Percentiles rank a stretch among this genome's conserved stretches.
phyloP scores from a whole-genome alignment of 441 rosid genomes.

The Mallotus japonicus region DNA sequence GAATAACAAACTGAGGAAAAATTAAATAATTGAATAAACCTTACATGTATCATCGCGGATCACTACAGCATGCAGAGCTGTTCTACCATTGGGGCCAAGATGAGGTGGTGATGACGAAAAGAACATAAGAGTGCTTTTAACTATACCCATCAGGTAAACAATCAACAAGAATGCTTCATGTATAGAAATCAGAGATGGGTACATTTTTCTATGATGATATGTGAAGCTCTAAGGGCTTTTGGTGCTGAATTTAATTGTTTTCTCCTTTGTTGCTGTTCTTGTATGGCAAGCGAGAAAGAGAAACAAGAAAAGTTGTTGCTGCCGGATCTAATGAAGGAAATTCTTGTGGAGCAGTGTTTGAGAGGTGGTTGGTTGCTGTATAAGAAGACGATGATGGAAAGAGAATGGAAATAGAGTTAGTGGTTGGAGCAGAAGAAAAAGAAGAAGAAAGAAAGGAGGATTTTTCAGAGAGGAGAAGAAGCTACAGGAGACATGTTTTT shows the following conservation, averaged over 20 bases:
- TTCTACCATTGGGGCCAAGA: too few relatives aligned
- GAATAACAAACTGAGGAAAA: too few relatives aligned
- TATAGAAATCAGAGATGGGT: constrained; percentile 71
- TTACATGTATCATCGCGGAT: too few relatives aligned
- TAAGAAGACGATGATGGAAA: constrained; percentile 45
- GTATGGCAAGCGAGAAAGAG: constrained; percentile 42
- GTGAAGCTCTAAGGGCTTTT: too few relatives aligned
- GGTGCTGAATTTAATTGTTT: constrained; percentile 88
- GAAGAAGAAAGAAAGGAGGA: constrained; percentile 34
- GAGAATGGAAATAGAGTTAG: constrained; percentile 65
- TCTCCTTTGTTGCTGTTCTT: constrained; percentile 71
- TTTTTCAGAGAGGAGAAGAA: constrained; percentile 38
- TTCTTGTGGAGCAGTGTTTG: constrained; percentile 35
- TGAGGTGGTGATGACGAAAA: too few relatives aligned
- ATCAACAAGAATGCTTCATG: constrained; percentile 42
- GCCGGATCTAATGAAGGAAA: constrained; percentile 1
- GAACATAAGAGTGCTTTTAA: too few relatives aligned
- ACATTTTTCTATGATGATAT: constrained; percentile 68
- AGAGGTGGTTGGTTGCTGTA: constrained; percentile 71
- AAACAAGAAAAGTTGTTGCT: constrained; percentile 37
- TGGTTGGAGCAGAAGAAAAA: constrained; percentile 50
- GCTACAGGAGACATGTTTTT: constrained; percentile 68
- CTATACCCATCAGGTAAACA: constrained; percentile 11
- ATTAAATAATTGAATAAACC: too few relatives aligned
- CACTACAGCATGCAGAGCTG: too few relatives aligned